Base-by-base conservation (phyloP, 345 rosid species). In the Eucalyptus cloeziana region DNA sequence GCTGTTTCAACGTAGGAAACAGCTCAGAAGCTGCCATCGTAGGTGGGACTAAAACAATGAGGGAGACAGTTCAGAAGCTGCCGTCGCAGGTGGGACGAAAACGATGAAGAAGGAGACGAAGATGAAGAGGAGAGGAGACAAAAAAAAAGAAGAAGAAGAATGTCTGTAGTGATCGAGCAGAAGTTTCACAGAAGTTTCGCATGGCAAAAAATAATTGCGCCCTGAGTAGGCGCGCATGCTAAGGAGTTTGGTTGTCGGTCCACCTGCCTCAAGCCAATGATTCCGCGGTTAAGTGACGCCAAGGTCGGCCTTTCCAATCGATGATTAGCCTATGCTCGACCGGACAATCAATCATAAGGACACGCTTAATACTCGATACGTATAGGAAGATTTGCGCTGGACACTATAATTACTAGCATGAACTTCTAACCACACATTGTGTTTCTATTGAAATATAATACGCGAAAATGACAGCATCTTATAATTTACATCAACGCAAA, bases 381-480 rank as follows among this genome's bases (percentile, higher is more conserved):
- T 52, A 52, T 52, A 27, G 31, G 69, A 60, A 27, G n/a, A 60
- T 60, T 60, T 25, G 69, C 16, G 1, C 8, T 13, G 15, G 8
- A 13, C 4, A 13, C 64, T 27, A 24, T 8, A 5, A 30, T 27
- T 16, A 60, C 69, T 2, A 7, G 9, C 14, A 17, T 14, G 15
- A 62, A 13, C 69, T 62, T 62, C 69, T 30, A 0, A 27, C 31
- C 4, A 13, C 17, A 4, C 56, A 52, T 52, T n/a, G n/a, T 52
- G 1, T 52, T 52, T 52, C 4, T 52, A 19, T 3, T 52, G 10
- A 52, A 52, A 52, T 52, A 52, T 52, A 7, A 19, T 19, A 52
- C 1, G 56, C 8, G 24, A 52, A 52, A 52, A 17, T 0, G 1
- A 52, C 1, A 52, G 2, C 1, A 19, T 52, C 8, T 52, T 19